Conservation (phyloP, 169 alveolate genomes). For the Plasmodium fragile region DNA sequence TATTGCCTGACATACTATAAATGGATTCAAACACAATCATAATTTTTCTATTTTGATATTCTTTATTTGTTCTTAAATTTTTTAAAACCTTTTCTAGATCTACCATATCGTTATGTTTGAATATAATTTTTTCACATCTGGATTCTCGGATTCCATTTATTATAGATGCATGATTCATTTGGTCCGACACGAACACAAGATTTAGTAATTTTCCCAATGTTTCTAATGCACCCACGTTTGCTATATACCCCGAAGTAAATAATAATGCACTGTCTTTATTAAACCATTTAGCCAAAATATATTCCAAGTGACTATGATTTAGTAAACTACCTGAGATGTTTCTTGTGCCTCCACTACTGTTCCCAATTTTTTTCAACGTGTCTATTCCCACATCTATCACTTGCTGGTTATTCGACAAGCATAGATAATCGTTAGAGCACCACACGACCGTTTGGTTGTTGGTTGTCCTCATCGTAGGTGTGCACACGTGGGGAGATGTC, state of each 20-base stretch:
- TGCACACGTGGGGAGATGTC: not conserved
- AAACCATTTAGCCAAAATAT: conserved; percentile 87
- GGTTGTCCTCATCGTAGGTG: not conserved
- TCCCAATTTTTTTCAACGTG: conserved; percentile 86
- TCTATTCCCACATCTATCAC: conserved; percentile 88
- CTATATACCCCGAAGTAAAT: conserved; percentile 90
- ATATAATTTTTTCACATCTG: conserved; percentile 80
- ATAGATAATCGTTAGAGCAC: conserved; percentile 91
- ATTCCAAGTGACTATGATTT: conserved; percentile 87
- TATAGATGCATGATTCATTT: conserved; percentile 92
- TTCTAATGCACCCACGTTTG: conserved; percentile 90
- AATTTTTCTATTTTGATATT: conserved; percentile 78
- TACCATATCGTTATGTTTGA: conserved; percentile 85
- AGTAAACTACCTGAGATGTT: conserved; percentile 90
- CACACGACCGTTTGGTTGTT: conserved; percentile 72
- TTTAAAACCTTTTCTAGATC: conserved; percentile 82
- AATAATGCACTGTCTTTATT: conserved; percentile 88
- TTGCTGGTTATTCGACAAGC: conserved; percentile 89
- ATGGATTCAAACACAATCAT: conserved; percentile 91
- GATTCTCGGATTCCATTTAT: conserved; percentile 90
- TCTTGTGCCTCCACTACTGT: conserved; percentile 94
- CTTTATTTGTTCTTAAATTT: conserved; percentile 76
- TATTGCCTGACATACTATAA: conserved; percentile 91
- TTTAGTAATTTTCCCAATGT: conserved; percentile 86
- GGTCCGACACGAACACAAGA: conserved; percentile 88